Evolutionary conservation across 495 filamentous ascomycete species (phyloP), one percentile per base, ranked within the genome.

Genomic region (Tetracladium marchalianum): DNA sequence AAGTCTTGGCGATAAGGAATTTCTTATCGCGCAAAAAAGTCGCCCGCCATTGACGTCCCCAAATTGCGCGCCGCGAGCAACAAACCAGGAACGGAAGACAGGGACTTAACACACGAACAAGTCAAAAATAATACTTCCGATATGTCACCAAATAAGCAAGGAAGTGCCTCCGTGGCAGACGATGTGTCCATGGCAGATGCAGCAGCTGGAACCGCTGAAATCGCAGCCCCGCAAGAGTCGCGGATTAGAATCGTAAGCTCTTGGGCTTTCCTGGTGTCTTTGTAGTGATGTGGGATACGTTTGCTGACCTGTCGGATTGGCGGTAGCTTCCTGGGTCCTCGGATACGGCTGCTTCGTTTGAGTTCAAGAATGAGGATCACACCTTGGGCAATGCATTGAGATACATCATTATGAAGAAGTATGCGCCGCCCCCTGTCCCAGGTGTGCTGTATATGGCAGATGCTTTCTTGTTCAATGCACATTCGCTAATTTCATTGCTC

Each of bases 401-500:
- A 52, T 96, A 84, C 60, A 82, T 95, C 50, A 95, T 97, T 55
- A 96, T 95, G 89, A 96, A 95, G 68, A 98, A 98, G 92, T 95
- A 68, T 46, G 75, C 63, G 22, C 22, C 22, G 13, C 41, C 10
- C 32, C 13, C 31, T 17, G 45, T 34, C 31, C 22, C 34, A n/a
- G n/a, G n/a, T 27, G 22, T 27, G 40, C 19, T 11, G 13, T 24
- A 11, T 13, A 13, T 13, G 32, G 31, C 42, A 12, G 19, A 44
- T 19, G 42, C 42, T n/a, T 13, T 37, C 18, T 16, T 27, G 18
- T 18, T 33, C 11, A 44, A 44, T 18, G 39, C n/a, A 39, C 6
- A 18, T 33, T 39, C 12, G 35, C 47, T 51, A 33, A 47, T 24
- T 12, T 12, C n/a, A 11, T 17, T 43, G 32, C n/a, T 40, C 34